These are phyloP conservation scores for Ogataea kodamae DNA, from an alignment of 805 yeast species.

Conservation along the genomic window DNA sequence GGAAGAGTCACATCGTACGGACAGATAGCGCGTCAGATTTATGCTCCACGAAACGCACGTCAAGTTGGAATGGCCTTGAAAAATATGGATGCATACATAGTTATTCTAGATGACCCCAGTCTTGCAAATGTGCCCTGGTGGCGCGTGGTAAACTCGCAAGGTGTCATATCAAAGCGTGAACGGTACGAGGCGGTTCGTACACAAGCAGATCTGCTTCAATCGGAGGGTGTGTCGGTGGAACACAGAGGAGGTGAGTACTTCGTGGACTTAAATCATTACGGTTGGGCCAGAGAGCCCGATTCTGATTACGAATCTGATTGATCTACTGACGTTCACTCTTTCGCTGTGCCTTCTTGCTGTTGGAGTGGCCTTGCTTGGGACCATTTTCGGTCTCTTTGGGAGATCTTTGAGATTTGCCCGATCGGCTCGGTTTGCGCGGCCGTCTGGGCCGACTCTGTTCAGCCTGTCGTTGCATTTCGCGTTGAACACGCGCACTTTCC, in stretches of 20 bases:
- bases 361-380: too few species aligned
- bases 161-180: constrained; percentile 54
- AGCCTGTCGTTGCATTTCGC: constrained; percentile 26
- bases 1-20: constrained; percentile 72
- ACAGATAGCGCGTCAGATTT: constrained; percentile 63
- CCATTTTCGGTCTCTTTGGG: background rate
- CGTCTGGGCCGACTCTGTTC: background rate
- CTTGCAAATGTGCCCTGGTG: constrained; percentile 67
- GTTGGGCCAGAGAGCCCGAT: constrained; percentile 62
- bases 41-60: constrained; percentile 63
- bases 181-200: constrained; percentile 37
- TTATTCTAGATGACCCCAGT: constrained; percentile 25
- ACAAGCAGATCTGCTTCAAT: constrained; percentile 44
- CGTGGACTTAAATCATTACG: constrained; percentile 45
- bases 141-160: constrained; percentile 67
- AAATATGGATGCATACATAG: constrained; percentile 35
- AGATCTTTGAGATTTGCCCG: too few species aligned
- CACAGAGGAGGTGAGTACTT: constrained; percentile 30
- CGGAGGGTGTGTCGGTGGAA: constrained; percentile 47
- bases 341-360: too few species aligned
- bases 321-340: too few species aligned
- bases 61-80: constrained; percentile 74
- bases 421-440: background rate
- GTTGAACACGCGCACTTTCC: constrained; percentile 66
- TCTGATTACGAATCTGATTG: constrained; percentile 3